These are phyloP conservation scores for Ensete glaucum DNA, from an alignment of 176 grass and related monocot genomes.

Conservation along the genomic window DNA sequence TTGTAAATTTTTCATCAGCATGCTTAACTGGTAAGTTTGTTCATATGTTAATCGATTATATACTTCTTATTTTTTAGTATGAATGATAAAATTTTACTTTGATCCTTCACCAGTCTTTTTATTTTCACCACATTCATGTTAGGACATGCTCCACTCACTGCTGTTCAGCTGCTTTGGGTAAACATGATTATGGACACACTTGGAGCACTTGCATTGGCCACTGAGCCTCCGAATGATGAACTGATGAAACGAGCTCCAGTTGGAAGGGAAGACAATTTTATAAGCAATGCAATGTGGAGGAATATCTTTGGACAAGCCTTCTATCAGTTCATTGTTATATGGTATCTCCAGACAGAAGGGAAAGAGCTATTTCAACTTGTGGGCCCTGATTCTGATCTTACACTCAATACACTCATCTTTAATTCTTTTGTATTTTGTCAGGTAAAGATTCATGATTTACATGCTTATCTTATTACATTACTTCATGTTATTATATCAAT, in stretches of 20 bases:
- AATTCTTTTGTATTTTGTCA: constrained; percentile 97
- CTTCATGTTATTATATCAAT: neutral
- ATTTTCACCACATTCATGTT: constrained; percentile 14
- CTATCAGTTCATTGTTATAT: constrained; percentile 64
- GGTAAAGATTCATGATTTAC: constrained; percentile 29
- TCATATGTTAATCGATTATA: neutral
- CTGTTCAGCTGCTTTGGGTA: constrained; percentile 16
- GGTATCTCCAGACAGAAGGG: constrained; percentile 79
- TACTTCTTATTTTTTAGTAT: constrained; percentile 4
- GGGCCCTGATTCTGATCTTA: constrained; percentile 34
- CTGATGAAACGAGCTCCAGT: constrained; percentile 6
- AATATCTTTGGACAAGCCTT: constrained; percentile 74
- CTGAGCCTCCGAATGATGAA: constrained; percentile 10
- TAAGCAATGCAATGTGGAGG: constrained; percentile 33
- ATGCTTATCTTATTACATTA: neutral
- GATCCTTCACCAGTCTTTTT: neutral
- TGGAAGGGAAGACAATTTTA: constrained; percentile 3
- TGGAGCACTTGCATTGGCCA: constrained; percentile 11
- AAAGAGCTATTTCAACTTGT: constrained; percentile 54
- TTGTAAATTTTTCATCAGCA: constrained; percentile 75
- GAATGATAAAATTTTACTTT: constrained; percentile 6
- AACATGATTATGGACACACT: constrained; percentile 21
- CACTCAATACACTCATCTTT: constrained; percentile 83
- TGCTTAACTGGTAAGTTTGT: constrained; percentile 62
- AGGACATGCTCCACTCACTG: constrained; percentile 58